Evolutionary conservation across 192 early-diverging fungal genomes (phyloP), one percentile per base, ranked within the genome.

Genomic region (Backusella tarrabulga): DNA sequence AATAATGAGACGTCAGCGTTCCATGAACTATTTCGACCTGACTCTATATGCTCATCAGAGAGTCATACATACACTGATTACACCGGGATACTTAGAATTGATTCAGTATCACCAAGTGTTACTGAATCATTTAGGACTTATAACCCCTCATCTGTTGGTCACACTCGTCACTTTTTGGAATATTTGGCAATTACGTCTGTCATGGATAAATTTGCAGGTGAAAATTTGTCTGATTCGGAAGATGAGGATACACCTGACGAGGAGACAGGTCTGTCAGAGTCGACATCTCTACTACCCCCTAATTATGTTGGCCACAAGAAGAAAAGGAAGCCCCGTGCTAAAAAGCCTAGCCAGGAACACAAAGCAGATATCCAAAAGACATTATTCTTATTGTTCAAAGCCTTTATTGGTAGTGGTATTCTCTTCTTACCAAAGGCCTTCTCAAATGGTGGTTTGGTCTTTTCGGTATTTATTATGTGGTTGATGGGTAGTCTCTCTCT

Each of bases 371-470:
- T 83, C 6, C 63, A 74, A 6, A 86, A 88, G 50, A 83, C 87
- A 9, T 14, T 87, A 4, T 84, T 84, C 44, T 77, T 90, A 72
- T 56, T 90, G 21, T 82, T 90, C 71, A 88, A 95, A 76, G 83
- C 93, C 0, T 95, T 94, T 83, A 90, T 94, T 29, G 92, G 90
- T 29, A 90, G 87, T 23, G 92, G 92, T n/a, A 90, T 95, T 4
- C 79, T 94, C 19, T 93, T 94, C 73, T 81, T 94, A n/a, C 92
- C 92, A 41, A 88, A 88, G 50, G 92, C 91, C 0, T 94, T 94
- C 80, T 88, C 86, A 72, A 92, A 92, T 72, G 93, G 93, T 50
- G 92, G 93, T 19, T 77, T 94, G 72, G 34, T 88, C 3, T 93
- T 94, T 70, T 88, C 92, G 1, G 76, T 87, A 2, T 17, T 90